Conservation (phyloP, 352 stramenopile genomes). For the Pythium phragmiticola region DNA sequence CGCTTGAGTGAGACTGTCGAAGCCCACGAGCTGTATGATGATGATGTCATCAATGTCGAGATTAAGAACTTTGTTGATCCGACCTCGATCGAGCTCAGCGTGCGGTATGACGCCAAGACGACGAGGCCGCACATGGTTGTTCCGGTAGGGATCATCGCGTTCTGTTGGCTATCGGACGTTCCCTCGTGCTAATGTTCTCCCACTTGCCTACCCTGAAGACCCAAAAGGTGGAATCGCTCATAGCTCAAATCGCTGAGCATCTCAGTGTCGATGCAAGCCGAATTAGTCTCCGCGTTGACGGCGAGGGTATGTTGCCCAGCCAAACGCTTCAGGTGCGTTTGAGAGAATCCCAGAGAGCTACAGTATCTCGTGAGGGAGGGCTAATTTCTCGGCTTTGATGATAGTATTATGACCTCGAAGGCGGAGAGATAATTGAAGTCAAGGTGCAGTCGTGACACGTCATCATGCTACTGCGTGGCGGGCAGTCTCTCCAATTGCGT, state of each 20-base stretch:
- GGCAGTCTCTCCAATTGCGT: background rate
- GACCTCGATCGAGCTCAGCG: conserved; percentile 36
- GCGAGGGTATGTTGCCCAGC: conserved; percentile 41
- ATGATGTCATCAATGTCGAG: conserved; percentile 64
- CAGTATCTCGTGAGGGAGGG: too few relatives aligned
- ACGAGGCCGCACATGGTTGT: conserved; percentile 36
- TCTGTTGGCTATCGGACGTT: background rate
- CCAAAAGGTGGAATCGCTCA: conserved; percentile 41
- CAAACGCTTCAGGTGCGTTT: conserved; percentile 47
- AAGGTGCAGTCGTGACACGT: conserved; percentile 16
- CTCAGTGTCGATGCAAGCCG: conserved; percentile 26
- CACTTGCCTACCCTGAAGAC: conserved; percentile 26
- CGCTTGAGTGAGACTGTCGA: conserved; percentile 43
- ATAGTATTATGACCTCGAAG: conserved; percentile 66
- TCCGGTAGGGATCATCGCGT: conserved; percentile 25
- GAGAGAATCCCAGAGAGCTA: background rate
- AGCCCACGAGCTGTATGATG: conserved; percentile 48
- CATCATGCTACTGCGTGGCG: background rate
- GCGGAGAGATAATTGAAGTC: conserved; percentile 64
- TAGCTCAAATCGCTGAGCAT: conserved; percentile 32
- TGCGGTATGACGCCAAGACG: conserved; percentile 46
- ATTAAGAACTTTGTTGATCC: conserved; percentile 38
- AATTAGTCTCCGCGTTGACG: conserved; percentile 51
- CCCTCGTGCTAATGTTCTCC: background rate
- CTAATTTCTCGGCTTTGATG: too few relatives aligned